Evolutionary conservation across 2,329 filamentous ascomycete genomes (phyloP).

Genomic region (Fusarium coicis): DNA sequence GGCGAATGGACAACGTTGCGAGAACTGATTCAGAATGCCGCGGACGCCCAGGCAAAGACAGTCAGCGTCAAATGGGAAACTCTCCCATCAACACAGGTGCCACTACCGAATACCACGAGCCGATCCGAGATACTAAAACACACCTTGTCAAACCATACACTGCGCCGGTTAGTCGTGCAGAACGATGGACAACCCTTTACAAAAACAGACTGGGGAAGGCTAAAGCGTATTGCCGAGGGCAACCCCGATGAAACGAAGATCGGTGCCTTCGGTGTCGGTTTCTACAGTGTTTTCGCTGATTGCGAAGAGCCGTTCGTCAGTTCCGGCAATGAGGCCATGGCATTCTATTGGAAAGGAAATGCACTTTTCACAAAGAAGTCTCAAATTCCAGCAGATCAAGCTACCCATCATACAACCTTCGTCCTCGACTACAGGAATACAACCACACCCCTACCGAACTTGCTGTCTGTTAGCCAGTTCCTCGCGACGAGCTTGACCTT

Average conservation of each 20-base stretch:
- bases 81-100: slow-evolving; percentile 80
- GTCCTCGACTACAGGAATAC: slow-evolving; percentile 92
- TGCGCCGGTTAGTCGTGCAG: slow-evolving; percentile 87
- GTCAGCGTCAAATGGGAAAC: slow-evolving; percentile 95
- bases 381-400: slow-evolving; percentile 74
- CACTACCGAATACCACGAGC: slow-evolving; percentile 73
- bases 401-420: slow-evolving; percentile 83
- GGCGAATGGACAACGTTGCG: slow-evolving; percentile 92
- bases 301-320: slow-evolving; percentile 98
- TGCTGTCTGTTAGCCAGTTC: slow-evolving; percentile 90
- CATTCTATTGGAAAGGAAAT: slow-evolving; percentile 99
- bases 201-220: slow-evolving; percentile 88
- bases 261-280: slow-evolving; percentile 96
- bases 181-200: slow-evolving; percentile 93
- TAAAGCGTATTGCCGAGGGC: slow-evolving; percentile 98
- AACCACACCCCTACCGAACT: slow-evolving; percentile 85
- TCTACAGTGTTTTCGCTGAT: slow-evolving; percentile 98
- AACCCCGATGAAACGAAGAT: slow-evolving; percentile 99
- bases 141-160: slow-evolving; percentile 83
- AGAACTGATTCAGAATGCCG: slow-evolving; percentile 98
- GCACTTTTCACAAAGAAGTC: slow-evolving; percentile 92
- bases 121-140: slow-evolving; percentile 82
- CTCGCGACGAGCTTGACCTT: slow-evolving; percentile 95
- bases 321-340: slow-evolving; percentile 92
- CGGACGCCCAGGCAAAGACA: slow-evolving; percentile 90